Evolutionary conservation across 2,329 filamentous ascomycete species (phyloP).

Genomic region (Aspergillus felis): DNA sequence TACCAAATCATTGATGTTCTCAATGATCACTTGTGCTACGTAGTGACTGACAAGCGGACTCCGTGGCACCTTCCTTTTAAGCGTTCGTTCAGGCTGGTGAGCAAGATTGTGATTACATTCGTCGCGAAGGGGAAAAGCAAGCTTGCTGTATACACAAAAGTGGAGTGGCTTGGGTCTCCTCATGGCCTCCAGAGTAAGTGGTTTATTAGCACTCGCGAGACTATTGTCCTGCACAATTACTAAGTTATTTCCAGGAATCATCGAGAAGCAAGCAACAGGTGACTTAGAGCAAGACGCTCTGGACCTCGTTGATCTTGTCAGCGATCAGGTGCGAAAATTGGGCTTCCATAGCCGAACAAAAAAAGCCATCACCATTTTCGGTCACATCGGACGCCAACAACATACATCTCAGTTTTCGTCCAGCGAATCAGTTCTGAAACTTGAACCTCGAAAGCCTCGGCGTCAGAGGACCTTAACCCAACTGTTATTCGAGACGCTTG

Average conservation of each 20-base stretch:
- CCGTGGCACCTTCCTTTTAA: conserved; percentile 85
- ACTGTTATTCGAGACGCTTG: conserved; percentile 67
- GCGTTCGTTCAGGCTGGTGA: conserved; percentile 73
- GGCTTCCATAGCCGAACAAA: conserved; percentile 46
- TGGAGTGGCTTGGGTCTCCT: conserved; percentile 77
- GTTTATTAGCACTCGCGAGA: not conserved
- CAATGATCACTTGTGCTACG: conserved; percentile 70
- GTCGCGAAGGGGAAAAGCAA: conserved; percentile 89
- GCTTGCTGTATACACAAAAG: conserved; percentile 77
- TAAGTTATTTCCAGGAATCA: conserved; percentile 38
- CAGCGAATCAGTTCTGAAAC: conserved; percentile 28
- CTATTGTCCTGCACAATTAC: not conserved
- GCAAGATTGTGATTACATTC: conserved; percentile 91
- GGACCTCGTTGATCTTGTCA: conserved; percentile 48
- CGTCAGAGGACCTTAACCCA: conserved; percentile 59
- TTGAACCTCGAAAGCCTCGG: conserved; percentile 53
- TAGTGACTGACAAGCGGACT: conserved; percentile 59
- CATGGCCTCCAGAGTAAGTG: conserved; percentile 43
- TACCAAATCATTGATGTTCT: conserved; percentile 82
- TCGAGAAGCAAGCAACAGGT: conserved; percentile 65
- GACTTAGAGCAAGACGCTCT: conserved; percentile 54
- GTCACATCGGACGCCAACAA: conserved; percentile 44
- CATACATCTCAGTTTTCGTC: conserved; percentile 37
- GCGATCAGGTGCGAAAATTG: conserved; percentile 46
- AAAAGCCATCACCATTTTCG: conserved; percentile 47